Base-by-base conservation (phyloP, 805 yeast species). In the Saccharomycopsis fibuligera region DNA sequence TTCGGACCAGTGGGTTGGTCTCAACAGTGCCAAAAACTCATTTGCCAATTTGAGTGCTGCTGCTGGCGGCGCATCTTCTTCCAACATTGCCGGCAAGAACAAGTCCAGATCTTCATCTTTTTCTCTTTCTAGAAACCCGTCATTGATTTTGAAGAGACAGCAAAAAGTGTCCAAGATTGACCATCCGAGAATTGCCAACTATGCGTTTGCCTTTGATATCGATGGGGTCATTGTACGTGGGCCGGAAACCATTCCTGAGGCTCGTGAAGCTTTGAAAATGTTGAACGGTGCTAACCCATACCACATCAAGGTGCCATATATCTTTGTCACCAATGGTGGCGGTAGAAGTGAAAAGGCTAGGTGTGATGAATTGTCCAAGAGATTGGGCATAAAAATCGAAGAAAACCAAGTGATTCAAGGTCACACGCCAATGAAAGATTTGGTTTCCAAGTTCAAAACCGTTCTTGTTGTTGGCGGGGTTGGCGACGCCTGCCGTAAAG, bases 201-300 rank as follows among this genome's bases (percentile, higher is more conserved):
- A 84, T 60, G 96, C 96, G 2, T 88, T 88, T 69, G 93, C 95
- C 36, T 88, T 89, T 63, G 96, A 89, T 67, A 88, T 88, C 48
- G 96, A 88, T 62, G 96, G 96, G 39, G 96, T 88, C 41, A 78
- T 88, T 41, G 80, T 88, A 54, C 74, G 86, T 52, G 96, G 96
- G 14, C 90, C 93, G 1, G 78, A 83, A 46, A 83, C 91, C 5
- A 83, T 88, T 42, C 90, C 93, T 0, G 82, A 84, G 59, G 95
- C 95, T 1, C 75, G 72, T 14, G 75, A 79, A 54, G 95, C 96
- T 5, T 66, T 88, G 56, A 73, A 74, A 54, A 62, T 84, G 69
- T 73, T 88, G 54, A 81, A 86, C 57, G 95, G 95, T 50, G 79
- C 79, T 35, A 88, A 88, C 68, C 73, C 78, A 59, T 81, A 85